Evolutionary conservation across 371 early-diverging fungal species (phyloP), one percentile per base, ranked within the genome.

Genomic region (Nematocida ironsii): DNA sequence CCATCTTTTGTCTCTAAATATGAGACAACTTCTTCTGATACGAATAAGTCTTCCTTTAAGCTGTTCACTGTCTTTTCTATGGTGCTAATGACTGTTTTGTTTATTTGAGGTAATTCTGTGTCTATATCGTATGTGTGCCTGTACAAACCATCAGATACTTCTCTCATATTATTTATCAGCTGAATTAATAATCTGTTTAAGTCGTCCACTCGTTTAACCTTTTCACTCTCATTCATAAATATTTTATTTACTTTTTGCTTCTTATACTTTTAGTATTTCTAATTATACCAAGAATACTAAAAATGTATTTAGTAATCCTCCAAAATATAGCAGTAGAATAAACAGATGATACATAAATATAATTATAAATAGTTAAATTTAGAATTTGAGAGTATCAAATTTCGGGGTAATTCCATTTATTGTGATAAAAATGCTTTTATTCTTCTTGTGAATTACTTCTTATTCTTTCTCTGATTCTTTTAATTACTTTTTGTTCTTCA

Each of bases 71-170:
- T 52, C 25, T 68, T 78, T 50, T 78, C 80, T 33, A 71, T 39
- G 9, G 13, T 42, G 23, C 33, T 6, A 13, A 78, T 47, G n/a
- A 78, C 70, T 40, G 45, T 54, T 25, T 68, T 52, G 57, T 78
- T 78, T 7, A 78, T 78, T 20, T 69, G 67, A 4, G 57, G 27
- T 1, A 78, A 27, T n/a, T 82, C 56, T 39, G 80, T 68, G 16
- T 78, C 80, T 70, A 78, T 33, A 40, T 78, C 80, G 60, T 78
- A 78, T 18, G 61, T 78, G 80, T 78, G 80, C 62, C 67, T 70
- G 71, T 78, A 78, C 11, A 78, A 57, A 16, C 80, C 80, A 55
- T 78, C 69, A 18, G 80, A 56, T 6, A 78, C 61, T 6, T 52
- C 54, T 23, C 54, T 27, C 80, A 78, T 68, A 9, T 70, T 48